These are phyloP conservation scores for Wickerhamomyces xylosicus DNA, from an alignment of 805 yeast genomes.

Conservation along the genomic window DNA sequence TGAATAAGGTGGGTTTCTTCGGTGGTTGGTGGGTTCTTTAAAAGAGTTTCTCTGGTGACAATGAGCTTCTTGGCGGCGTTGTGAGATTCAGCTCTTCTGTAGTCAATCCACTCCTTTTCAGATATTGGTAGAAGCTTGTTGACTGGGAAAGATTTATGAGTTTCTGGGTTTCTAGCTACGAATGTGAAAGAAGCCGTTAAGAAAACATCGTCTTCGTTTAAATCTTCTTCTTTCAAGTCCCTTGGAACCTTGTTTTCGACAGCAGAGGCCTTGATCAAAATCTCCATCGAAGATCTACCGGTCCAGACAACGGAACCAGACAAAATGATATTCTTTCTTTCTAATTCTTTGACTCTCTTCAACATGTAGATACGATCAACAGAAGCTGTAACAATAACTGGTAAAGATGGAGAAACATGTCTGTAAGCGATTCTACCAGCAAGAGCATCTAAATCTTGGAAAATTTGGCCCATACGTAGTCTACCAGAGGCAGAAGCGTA, in stretches of 20 bases:
- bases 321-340: constrained; percentile 63
- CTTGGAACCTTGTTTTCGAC: constrained; percentile 45
- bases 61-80: constrained; percentile 77
- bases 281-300: constrained; percentile 93
- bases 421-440: constrained; percentile 91
- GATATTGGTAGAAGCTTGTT: constrained; percentile 69
- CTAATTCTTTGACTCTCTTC: constrained; percentile 71
- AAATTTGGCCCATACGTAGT: constrained; percentile 82
- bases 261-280: constrained; percentile 80
- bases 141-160: constrained; percentile 84
- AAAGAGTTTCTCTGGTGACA: constrained; percentile 52
- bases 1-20: constrained; percentile 71
- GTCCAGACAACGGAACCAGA: constrained; percentile 95
- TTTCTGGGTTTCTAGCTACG: constrained; percentile 89
- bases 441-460: constrained; percentile 88
- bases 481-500: constrained; percentile 90
- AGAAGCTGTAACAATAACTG: constrained; percentile 91
- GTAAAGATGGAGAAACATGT: constrained; percentile 92
- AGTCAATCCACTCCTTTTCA: constrained; percentile 73
- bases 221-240: constrained; percentile 42
- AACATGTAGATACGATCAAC: constrained; percentile 87
- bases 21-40: constrained; percentile 62
- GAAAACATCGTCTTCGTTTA: constrained; percentile 61
- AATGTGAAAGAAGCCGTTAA: constrained; percentile 88
- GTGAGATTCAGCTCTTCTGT: constrained; percentile 80